Percentiles rank a stretch among this genome's conserved stretches.
These are phyloP conservation scores for Sanghuangporus weigelae DNA, from an alignment of 1,284 basidiomycete genomes.

Conservation along the genomic window DNA sequence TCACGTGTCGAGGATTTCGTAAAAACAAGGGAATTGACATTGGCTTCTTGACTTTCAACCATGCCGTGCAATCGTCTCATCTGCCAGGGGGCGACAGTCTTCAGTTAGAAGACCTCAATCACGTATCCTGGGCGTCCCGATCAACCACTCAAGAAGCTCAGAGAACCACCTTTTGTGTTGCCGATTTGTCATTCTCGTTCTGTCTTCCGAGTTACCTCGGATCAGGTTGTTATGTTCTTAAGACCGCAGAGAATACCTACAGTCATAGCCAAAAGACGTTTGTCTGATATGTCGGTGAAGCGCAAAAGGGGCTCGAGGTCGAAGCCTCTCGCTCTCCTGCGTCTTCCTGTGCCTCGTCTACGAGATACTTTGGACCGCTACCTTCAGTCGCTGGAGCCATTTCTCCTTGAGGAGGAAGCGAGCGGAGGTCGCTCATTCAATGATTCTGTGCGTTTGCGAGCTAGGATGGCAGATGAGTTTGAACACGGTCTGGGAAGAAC, in stretches of 20 bases:
- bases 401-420: slow-evolving; percentile 72
- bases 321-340: slow-evolving; percentile 35
- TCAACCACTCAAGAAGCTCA: no score
- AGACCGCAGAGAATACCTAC: neutral
- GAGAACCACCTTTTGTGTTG: neutral
- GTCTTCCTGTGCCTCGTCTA: slow-evolving; percentile 85
- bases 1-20: neutral
- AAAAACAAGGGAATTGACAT: neutral
- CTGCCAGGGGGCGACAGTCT: no score
- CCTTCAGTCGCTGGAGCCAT: slow-evolving; percentile 73
- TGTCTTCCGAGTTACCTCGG: neutral
- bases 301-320: neutral
- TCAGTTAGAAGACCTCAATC: no score
- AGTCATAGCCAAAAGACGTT: neutral
- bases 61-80: neutral
- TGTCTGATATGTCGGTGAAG: neutral
- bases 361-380: slow-evolving; percentile 77
- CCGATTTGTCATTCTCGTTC: neutral
- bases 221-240: neutral
- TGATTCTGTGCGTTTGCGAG: slow-evolving; percentile 55
- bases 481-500: slow-evolving; percentile 63
- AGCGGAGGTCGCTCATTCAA: slow-evolving; percentile 50
- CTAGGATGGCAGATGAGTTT: slow-evolving; percentile 70
- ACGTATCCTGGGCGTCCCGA: no score
- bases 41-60: neutral